phyloP scores from a whole-genome alignment of 1,139 yeast genomes.

The Saccharomyces hybrid region DNA sequence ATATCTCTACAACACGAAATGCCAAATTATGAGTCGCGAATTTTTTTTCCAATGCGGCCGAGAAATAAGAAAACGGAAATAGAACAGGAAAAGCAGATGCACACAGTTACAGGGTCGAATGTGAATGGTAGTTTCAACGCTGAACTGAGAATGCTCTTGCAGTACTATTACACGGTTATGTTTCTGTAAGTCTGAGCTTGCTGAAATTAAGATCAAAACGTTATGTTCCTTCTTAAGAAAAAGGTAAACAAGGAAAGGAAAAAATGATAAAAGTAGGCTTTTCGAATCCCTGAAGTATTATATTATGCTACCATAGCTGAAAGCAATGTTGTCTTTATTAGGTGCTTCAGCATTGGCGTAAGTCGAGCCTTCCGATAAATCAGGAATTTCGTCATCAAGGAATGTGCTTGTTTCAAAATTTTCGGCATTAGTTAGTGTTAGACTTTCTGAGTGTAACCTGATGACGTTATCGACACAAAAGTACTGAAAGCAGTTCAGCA shows the following conservation, averaged over 20 bases:
- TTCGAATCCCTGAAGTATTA: not conserved
- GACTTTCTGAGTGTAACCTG: slow-evolving; percentile 41
- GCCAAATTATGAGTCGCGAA: not conserved
- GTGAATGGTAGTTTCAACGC: not conserved
- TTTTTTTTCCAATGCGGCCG: not conserved
- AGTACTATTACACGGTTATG: not conserved
- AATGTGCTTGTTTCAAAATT: slow-evolving; percentile 20
- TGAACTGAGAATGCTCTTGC: not conserved
- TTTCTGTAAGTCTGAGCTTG: not conserved
- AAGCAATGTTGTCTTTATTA: not conserved
- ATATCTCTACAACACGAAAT: slow-evolving; percentile 1
- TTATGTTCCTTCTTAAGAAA: not conserved
- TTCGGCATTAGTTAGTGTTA: slow-evolving; percentile 8
- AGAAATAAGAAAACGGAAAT: slow-evolving; percentile 1
- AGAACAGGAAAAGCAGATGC: not conserved
- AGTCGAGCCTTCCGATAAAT: not conserved
- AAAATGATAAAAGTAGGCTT: not conserved
- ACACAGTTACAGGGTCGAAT: not conserved
- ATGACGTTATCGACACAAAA: slow-evolving; percentile 82
- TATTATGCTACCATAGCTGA: not conserved
- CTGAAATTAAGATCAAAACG: not conserved
- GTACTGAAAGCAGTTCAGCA: slow-evolving; percentile 82
- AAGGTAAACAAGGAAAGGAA: not conserved
- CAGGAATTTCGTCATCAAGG: slow-evolving; percentile 5
- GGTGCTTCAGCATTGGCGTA: too few species aligned